Base-by-base conservation (phyloP, 345 rosid species). In the Garcia nutans region DNA sequence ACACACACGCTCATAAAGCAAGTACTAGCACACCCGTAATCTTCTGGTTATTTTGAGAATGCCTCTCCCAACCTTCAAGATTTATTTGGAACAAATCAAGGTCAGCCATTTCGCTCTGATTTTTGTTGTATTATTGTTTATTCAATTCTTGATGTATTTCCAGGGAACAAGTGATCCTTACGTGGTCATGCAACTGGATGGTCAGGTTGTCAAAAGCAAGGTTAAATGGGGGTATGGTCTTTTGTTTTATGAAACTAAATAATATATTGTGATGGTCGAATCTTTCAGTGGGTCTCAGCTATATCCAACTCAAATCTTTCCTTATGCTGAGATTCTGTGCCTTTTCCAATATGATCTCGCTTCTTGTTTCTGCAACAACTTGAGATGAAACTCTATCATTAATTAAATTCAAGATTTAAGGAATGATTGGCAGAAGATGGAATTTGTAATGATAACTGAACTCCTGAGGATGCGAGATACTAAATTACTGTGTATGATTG, bases 111-210 rank as follows among this genome's bases (percentile, higher is more conserved):
- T 42, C 10, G 17, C 9, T 58, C 62, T 62, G 9, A 15, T 54
- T 20, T 33, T 60, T 41, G 1, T 37, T 45, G 3, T 0, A 11
- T 13, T 8, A 20, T 12, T 66, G 37, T 52, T 71, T 54, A 23
- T 62, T 37, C 49, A 45, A 41, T 61, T 73, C 64, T 6, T 75
- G 75, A 65, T 65, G 50, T 76, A 52, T 23, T 52, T 80, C 63
- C 84, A 95, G 97, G 99, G 98, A 80, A 91, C 93, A 33, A 90
- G 94, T 72, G 89, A 96, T 85, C 97, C 98, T 1, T 91, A 93
- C 72, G 92, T 93, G 41, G 86, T 93, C 74, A 88, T 96, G 91
- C 86, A 91, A 75, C 77, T 96, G 86, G 96, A 91, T 85, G 92
- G 94, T 80, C 97, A 93, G 86, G 84, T 89, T 84, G 89, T 83